A percentile compares a stretch with the other conserved stretches of the same genome.
phyloP scores from a whole-genome alignment of 768 basidiomycete genomes.

The Tricholoma saponaceum region DNA sequence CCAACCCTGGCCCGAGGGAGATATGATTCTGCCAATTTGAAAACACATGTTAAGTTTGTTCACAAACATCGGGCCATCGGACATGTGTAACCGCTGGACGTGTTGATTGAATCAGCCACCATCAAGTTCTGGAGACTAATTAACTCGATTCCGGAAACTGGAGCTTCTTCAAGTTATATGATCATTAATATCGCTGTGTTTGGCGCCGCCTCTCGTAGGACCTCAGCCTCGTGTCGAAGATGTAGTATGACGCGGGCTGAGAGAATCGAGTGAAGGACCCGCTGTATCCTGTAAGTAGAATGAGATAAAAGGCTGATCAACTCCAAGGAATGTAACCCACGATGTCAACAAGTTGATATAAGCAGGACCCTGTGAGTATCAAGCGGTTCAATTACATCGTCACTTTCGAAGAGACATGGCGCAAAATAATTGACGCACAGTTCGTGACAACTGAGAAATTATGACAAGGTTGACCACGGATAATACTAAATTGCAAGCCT shows the following conservation, averaged over 20 bases:
- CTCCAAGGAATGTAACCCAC: neutral
- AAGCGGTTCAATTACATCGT: neutral
- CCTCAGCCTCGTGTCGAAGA: neutral
- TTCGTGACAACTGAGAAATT: neutral
- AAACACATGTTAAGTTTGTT: neutral
- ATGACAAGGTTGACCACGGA: neutral
- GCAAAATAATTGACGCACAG: neutral
- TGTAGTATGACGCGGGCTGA: slow-evolving; percentile 1
- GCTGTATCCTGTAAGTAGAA: neutral
- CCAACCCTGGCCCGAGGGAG: neutral
- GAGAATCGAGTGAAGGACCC: neutral
- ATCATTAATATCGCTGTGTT: neutral
- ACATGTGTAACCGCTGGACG: neutral
- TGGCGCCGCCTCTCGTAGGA: neutral
- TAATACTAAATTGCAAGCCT: neutral
- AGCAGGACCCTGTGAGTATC: neutral
- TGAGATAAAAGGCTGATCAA: neutral
- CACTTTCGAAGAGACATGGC: neutral
- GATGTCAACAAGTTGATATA: neutral
- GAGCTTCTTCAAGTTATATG: neutral
- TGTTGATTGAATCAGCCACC: neutral
- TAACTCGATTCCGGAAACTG: neutral
- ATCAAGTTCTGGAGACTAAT: neutral
- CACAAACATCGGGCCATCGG: neutral
- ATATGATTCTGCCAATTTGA: neutral